Conservation (phyloP, 1,284 basidiomycete species). For the Spongiforma sp. region DNA sequence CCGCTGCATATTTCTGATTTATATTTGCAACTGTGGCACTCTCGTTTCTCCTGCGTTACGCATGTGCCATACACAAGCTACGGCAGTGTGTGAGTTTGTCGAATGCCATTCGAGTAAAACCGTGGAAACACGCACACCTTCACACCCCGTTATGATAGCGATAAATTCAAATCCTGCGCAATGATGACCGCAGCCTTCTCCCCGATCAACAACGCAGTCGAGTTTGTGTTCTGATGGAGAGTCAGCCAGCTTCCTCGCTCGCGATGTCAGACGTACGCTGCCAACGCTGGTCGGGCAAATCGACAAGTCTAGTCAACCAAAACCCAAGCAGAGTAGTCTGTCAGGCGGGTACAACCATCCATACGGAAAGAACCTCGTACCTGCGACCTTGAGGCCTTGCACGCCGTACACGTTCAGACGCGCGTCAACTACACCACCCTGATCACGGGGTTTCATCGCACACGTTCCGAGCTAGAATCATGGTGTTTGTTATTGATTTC, state of each 20-base stretch:
- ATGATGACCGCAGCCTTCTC: constrained; percentile 4
- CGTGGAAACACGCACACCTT: too few species aligned
- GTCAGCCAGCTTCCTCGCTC: neutral
- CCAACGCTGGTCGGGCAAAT: constrained; percentile 28
- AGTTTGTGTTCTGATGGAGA: neutral
- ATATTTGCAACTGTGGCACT: too few species aligned
- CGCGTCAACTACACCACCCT: constrained; percentile 26
- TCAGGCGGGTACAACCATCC: constrained; percentile 29
- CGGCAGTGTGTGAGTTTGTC: too few species aligned
- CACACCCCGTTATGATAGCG: too few species aligned
- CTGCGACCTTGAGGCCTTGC: constrained; percentile 27
- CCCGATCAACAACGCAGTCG: constrained; percentile 2
- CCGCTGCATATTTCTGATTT: too few species aligned
- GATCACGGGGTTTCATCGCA: constrained; percentile 26
- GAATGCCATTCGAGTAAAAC: too few species aligned
- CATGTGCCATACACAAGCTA: too few species aligned
- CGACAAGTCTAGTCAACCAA: neutral
- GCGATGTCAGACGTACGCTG: constrained; percentile 14
- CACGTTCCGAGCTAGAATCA: constrained; percentile 35
- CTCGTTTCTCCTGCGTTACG: too few species aligned
- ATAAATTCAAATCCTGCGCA: neutral
- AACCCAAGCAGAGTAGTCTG: neutral
- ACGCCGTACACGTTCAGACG: constrained; percentile 28
- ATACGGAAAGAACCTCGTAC: constrained; percentile 6
- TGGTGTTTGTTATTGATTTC: too few species aligned